Evolutionary conservation across 768 basidiomycete species (phyloP).

Genomic region (Boletus subparvulus): DNA sequence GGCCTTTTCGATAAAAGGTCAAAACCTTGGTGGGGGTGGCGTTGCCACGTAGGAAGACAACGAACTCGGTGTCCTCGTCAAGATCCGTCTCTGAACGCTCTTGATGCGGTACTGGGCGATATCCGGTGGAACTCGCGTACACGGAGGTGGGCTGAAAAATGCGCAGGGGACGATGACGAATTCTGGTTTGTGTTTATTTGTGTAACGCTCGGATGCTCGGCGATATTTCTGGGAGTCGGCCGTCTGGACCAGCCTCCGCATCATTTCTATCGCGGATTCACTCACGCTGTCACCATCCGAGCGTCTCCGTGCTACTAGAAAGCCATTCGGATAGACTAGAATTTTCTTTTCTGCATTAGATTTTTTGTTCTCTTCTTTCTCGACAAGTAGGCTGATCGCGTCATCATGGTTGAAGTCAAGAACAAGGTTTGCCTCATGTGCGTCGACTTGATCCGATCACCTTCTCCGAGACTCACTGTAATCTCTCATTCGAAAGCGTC

Average conservation of each 20-base stretch:
- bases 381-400: background rate
- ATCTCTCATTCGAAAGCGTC: slow-evolving; percentile 48
- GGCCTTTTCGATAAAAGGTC: slow-evolving; percentile 86
- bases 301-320: slow-evolving; percentile 4
- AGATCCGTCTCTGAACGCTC: slow-evolving; percentile 67
- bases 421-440: slow-evolving; percentile 93
- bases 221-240: too few relatives aligned
- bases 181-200: too few relatives aligned
- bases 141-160: slow-evolving; percentile 95
- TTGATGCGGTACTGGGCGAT: slow-evolving; percentile 87
- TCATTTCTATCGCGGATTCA: background rate
- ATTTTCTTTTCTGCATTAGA: background rate
- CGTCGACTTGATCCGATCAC: slow-evolving; percentile 21
- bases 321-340: slow-evolving; percentile 6
- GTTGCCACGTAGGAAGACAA: slow-evolving; percentile 87
- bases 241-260: too few relatives aligned
- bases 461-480: background rate
- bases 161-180: slow-evolving; percentile 63
- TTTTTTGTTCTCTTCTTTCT: background rate
- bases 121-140: slow-evolving; percentile 94
- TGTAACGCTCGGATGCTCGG: too few relatives aligned
- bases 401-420: slow-evolving; percentile 54
- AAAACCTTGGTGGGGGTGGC: slow-evolving; percentile 89
- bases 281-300: slow-evolving; percentile 5
- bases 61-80: slow-evolving; percentile 88